Conservation (phyloP, 1,139 yeast genomes). For the Yamadazyma diospyri region DNA sequence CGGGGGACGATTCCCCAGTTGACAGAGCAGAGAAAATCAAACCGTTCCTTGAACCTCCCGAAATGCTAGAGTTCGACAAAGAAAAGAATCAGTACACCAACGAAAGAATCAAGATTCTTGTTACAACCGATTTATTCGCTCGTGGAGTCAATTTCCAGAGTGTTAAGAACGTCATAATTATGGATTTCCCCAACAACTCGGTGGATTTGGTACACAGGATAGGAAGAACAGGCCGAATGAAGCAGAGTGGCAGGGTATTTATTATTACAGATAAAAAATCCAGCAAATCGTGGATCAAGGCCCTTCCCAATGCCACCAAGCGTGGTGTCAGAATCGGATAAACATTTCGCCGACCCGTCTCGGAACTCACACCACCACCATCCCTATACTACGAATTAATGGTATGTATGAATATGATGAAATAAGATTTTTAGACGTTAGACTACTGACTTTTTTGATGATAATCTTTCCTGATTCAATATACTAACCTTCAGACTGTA, state of each 20-base stretch:
- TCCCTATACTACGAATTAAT: slow-evolving; percentile 3
- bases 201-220: slow-evolving; percentile 87
- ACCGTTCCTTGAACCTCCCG: slow-evolving; percentile 62
- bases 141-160: slow-evolving; percentile 87
- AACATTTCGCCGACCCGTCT: too few species aligned
- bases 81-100: slow-evolving; percentile 13
- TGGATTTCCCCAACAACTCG: slow-evolving; percentile 82
- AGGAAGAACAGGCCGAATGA: slow-evolving; percentile 94
- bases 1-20: slow-evolving; percentile 58
- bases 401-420: slow-evolving; percentile 25
- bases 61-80: slow-evolving; percentile 29
- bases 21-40: slow-evolving; percentile 55
- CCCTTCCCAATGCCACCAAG: slow-evolving; percentile 68
- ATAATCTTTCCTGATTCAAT: slow-evolving; percentile 8
- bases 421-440: slow-evolving; percentile 20
- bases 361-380: too few species aligned
- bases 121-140: slow-evolving; percentile 89
- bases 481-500: slow-evolving; percentile 9
- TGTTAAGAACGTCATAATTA: slow-evolving; percentile 75
- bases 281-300: slow-evolving; percentile 76
- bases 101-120: slow-evolving; percentile 55
- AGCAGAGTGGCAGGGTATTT: slow-evolving; percentile 83
- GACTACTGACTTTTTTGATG: slow-evolving; percentile 16
- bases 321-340: slow-evolving; percentile 45
- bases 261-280: slow-evolving; percentile 66